Conservation (phyloP, 2,329 filamentous ascomycete species). For the Aspergillus candidus region DNA sequence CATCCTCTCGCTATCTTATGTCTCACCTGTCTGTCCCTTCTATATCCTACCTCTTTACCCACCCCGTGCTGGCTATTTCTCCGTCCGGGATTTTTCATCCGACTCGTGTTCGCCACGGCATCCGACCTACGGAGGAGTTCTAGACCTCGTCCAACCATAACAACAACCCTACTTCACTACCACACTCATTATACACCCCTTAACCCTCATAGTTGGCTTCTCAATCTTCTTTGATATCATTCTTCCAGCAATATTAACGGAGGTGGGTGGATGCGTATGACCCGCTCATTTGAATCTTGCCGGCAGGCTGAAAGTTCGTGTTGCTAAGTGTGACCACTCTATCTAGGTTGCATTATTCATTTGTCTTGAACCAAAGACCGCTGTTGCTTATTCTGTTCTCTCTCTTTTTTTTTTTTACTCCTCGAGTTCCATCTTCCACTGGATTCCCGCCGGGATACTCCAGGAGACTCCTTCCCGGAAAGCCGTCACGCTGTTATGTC, state of each 20-base stretch:
- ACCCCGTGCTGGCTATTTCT: not conserved
- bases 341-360: too few relatives aligned
- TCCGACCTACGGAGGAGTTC: not conserved
- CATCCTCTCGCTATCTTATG: conserved; percentile 3
- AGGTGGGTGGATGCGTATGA: conserved; percentile 2
- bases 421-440: not conserved
- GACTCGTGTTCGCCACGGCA: too few relatives aligned
- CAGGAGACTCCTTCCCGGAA: not conserved
- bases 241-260: not conserved
- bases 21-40: not conserved
- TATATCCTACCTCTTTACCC: not conserved
- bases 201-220: not conserved
- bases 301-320: not conserved
- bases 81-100: too few relatives aligned
- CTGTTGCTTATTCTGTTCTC: not conserved
- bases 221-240: not conserved
- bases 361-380: too few relatives aligned
- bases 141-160: not conserved
- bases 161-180: not conserved
- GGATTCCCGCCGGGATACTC: not conserved
- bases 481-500: conserved; percentile 9
- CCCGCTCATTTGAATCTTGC: not conserved
- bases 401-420: not conserved
- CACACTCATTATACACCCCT: not conserved
- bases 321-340: too few relatives aligned